These are phyloP conservation scores for Gnetum montanum DNA, from an alignment of 75 land plant genomes.

Conservation along the genomic window DNA sequence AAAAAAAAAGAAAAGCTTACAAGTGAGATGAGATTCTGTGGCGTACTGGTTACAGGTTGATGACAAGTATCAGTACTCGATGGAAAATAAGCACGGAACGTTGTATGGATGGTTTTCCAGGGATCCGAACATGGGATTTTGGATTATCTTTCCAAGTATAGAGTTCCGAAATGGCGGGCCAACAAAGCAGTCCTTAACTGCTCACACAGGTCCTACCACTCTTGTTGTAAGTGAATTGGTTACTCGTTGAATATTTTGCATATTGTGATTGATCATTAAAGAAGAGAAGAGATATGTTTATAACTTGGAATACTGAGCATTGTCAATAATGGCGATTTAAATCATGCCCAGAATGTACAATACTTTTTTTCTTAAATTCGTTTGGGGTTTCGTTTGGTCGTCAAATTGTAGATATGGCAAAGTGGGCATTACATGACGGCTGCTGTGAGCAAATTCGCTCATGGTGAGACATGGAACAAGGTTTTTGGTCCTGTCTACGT, in stretches of 20 bases:
- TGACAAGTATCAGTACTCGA: slow-evolving; percentile 46
- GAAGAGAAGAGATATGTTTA: too few relatives aligned
- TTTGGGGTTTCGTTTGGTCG: neutral
- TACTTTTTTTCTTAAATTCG: too few relatives aligned
- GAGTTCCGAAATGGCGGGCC: slow-evolving; percentile 46
- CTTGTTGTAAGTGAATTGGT: slow-evolving; percentile 30
- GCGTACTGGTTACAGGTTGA: slow-evolving; percentile 24
- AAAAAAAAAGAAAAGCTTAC: too few relatives aligned
- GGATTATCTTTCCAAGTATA: slow-evolving; percentile 33
- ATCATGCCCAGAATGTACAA: too few relatives aligned
- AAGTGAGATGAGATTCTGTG: neutral
- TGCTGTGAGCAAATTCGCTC: slow-evolving; percentile 25
- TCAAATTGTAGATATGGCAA: slow-evolving; percentile 55
- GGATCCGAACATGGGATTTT: slow-evolving; percentile 29
- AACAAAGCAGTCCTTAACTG: slow-evolving; percentile 33
- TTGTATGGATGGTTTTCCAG: slow-evolving; percentile 42
- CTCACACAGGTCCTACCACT: slow-evolving; percentile 32
- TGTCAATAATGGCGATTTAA: neutral
- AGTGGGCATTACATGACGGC: slow-evolving; percentile 58
- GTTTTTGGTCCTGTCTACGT: slow-evolving; percentile 66
- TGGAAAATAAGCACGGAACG: slow-evolving; percentile 30
- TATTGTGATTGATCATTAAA: too few relatives aligned
- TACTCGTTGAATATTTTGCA: too few relatives aligned
- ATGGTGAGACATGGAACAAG: slow-evolving; percentile 68
- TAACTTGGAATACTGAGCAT: neutral